Base-by-base conservation (phyloP, 768 basidiomycete genomes). In the Aureoboletus auriporus region DNA sequence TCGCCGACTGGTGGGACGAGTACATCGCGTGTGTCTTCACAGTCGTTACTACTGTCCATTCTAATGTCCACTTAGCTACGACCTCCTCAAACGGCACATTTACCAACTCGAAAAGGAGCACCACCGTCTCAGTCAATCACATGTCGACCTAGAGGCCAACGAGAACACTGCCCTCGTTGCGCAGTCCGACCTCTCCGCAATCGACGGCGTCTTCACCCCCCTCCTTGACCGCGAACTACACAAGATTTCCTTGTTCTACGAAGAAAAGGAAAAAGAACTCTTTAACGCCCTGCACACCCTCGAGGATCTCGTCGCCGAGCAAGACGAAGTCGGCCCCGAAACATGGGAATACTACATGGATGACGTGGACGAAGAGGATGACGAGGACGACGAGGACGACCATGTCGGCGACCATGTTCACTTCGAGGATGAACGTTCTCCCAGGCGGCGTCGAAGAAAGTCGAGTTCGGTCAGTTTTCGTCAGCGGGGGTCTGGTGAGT, bases 1-100 rank as follows among this genome's bases (percentile, higher is more conserved):
- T 93, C 23, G 75, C 90, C 0, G 91, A 94, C 43, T 93, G 91
- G 91, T 89, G 86, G 84, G 88, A 91, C 52, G 85, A 92, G 42
- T 94, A 94, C 63, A 89, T 94, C 39, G 80, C 86, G 83, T 92
- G 58, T 52, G 87, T 78, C 13, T 33, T 39, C 33, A n/a, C 3
- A 8, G 13, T 11, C n/a, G 6, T 28, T 31, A 16, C 34, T 40
- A 8, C 23, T 37, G 13, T 42, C 13, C 42, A n/a, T 23, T 12
- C 5, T 23, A 17, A 38, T 14, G 1, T 36, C 29, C 20, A 14
- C 29, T 31, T 55, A 91, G 89, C n/a, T 94, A 94, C 62, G 90
- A 89, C 64, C 72, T 79, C 5, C 73, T 93, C 57, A 93, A 93
- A 69, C 88, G 87, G 54, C 78, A 79, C 52, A 86, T 94, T 31